Conservation (phyloP, 176 grass and related monocot species). For the Aegilops sharonensis region DNA sequence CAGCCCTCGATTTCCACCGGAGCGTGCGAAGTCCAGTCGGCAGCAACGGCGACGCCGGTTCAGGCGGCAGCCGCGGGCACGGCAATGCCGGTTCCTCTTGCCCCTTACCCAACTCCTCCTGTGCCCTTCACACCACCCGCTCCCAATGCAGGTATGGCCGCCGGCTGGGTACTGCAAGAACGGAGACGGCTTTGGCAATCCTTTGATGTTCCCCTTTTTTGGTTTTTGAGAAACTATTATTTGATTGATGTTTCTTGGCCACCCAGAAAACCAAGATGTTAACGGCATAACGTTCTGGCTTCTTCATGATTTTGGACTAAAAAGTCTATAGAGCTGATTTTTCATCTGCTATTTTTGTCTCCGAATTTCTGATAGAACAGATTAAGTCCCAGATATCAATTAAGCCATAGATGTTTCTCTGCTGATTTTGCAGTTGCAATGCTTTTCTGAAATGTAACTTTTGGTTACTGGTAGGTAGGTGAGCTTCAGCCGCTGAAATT, state of each 20-base stretch:
- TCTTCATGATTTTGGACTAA: not conserved
- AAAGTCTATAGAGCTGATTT: not conserved
- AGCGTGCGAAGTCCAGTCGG: not conserved
- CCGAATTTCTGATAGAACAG: not conserved
- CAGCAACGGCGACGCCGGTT: constrained; percentile 21
- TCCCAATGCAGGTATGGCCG: constrained; percentile 63
- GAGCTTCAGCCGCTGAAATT: constrained; percentile 1
- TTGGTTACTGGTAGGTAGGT: not conserved
- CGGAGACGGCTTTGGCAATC: not conserved
- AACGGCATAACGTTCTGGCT: not conserved
- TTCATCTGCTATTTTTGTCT: not conserved
- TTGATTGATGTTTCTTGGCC: not conserved
- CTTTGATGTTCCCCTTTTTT: not conserved
- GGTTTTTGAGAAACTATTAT: not conserved
- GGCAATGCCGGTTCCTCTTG: constrained; percentile 97
- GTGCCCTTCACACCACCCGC: constrained; percentile 69
- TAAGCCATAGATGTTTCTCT: not conserved
- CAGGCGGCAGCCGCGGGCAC: constrained; percentile 44
- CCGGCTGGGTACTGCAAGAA: constrained; percentile 6
- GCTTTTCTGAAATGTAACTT: constrained; percentile 1
- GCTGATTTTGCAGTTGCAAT: constrained; percentile 6
- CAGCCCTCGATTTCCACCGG: not conserved
- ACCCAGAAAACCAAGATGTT: not conserved
- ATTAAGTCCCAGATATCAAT: not conserved
- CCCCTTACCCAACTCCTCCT: constrained; percentile 70